Conservation (phyloP, 1,284 basidiomycete genomes). For the Cryptococcus jaspeensis region DNA sequence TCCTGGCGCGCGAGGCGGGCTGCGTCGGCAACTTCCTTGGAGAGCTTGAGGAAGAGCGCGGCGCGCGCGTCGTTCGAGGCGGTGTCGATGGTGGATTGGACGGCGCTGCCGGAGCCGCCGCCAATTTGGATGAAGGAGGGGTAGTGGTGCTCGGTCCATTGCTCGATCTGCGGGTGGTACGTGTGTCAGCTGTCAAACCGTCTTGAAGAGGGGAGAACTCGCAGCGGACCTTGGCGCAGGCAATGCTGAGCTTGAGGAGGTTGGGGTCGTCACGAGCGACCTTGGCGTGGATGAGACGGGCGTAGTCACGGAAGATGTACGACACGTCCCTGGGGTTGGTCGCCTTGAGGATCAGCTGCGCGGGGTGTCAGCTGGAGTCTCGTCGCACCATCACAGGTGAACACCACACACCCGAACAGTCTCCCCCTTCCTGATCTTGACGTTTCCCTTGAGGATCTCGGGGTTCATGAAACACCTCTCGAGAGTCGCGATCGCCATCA, state of each 20-base stretch:
- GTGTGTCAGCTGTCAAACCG: neutral
- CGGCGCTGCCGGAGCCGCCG: slow-evolving; percentile 32
- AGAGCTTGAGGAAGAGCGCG: slow-evolving; percentile 34
- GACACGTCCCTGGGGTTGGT: slow-evolving; percentile 92
- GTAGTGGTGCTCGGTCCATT: slow-evolving; percentile 86
- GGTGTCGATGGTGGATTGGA: slow-evolving; percentile 50
- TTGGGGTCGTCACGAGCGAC: slow-evolving; percentile 79
- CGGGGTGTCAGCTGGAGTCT: neutral
- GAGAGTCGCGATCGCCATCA: slow-evolving; percentile 95
- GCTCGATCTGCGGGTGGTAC: slow-evolving; percentile 66
- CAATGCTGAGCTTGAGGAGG: slow-evolving; percentile 75
- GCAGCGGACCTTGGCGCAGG: slow-evolving; percentile 66
- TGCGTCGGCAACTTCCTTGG: slow-evolving; percentile 30
- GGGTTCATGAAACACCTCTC: slow-evolving; percentile 91
- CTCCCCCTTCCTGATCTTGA: slow-evolving; percentile 93
- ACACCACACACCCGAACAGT: slow-evolving; percentile 68
- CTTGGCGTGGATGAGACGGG: slow-evolving; percentile 77
- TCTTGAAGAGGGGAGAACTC: neutral
- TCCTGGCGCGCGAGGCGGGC: slow-evolving; percentile 27
- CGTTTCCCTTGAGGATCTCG: slow-evolving; percentile 81
- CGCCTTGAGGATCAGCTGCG: slow-evolving; percentile 81
- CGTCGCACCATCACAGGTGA: neutral
- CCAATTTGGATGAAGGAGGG: slow-evolving; percentile 72
- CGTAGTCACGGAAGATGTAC: slow-evolving; percentile 80
- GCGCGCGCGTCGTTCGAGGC: slow-evolving; percentile 60